Evolutionary conservation across 1,284 basidiomycete genomes (phyloP).

Genomic region (Apiotrichum domesticum): DNA sequence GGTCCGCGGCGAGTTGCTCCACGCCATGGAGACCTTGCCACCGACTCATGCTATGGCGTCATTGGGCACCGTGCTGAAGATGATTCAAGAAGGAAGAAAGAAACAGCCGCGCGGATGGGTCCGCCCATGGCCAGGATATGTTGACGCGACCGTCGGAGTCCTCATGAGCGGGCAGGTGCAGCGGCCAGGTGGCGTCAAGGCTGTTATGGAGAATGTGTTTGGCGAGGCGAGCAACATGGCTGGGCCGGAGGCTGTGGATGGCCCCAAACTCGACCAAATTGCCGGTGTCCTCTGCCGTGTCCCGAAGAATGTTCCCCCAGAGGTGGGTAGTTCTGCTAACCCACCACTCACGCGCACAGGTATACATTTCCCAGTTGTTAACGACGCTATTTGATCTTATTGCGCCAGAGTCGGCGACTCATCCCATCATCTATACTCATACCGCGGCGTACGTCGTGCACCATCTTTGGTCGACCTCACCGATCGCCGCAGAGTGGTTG

Average conservation of each 20-base stretch:
- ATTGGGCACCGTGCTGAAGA: constrained; percentile 24
- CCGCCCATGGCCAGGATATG: constrained; percentile 31
- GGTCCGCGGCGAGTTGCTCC: constrained; percentile 16
- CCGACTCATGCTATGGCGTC: constrained; percentile 28
- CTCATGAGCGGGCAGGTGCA: constrained; percentile 30
- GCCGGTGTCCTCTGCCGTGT: constrained; percentile 29
- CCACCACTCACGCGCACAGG: constrained; percentile 7
- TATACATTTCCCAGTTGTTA: constrained; percentile 27
- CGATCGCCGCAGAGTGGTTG: constrained; percentile 40
- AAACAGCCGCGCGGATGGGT: constrained; percentile 22
- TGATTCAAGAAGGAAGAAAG: constrained; percentile 10
- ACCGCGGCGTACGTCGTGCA: constrained; percentile 30
- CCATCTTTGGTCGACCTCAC: constrained; percentile 21
- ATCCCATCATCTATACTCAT: constrained; percentile 25
- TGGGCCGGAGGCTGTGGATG: constrained; percentile 24
- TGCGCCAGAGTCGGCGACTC: constrained; percentile 13
- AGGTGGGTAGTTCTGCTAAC: constrained; percentile 9
- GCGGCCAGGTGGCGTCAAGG: constrained; percentile 31
- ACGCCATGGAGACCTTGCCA: constrained; percentile 15
- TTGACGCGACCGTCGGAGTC: constrained; percentile 22
- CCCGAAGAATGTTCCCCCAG: constrained; percentile 21
- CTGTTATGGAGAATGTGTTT: constrained; percentile 37
- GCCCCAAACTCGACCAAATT: constrained; percentile 33
- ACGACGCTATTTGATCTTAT: constrained; percentile 24
- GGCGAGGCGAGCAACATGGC: constrained; percentile 28